Evolutionary conservation across 805 yeast genomes (phyloP).

Genomic region (Brettanomyces sp.): DNA sequence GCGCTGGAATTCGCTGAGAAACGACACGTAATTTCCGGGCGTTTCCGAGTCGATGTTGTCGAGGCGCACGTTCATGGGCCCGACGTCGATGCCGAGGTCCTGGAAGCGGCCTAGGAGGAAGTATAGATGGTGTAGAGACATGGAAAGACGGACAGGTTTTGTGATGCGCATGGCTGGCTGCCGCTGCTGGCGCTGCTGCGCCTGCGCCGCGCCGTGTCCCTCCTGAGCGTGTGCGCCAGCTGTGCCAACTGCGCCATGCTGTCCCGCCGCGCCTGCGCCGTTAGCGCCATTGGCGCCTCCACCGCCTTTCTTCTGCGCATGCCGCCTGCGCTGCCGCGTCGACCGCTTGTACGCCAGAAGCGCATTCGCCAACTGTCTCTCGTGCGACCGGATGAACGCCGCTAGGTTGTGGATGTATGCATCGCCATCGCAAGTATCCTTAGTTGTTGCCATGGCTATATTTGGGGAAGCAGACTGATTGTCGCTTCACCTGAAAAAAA

Average conservation of each 20-base stretch:
- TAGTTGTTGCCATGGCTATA: conserved; percentile 7
- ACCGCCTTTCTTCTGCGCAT: conserved; percentile 2
- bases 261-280: not conserved
- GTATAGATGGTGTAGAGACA: conserved; percentile 57
- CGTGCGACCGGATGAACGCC: conserved; percentile 44
- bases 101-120: conserved; percentile 50
- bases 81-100: conserved; percentile 39
- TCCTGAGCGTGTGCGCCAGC: too few relatives aligned
- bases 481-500: too few relatives aligned
- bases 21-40: conserved; percentile 43
- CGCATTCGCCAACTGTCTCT: conserved; percentile 51
- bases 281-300: not conserved
- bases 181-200: not conserved
- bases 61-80: conserved; percentile 52
- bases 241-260: too few relatives aligned
- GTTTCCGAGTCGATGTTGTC: conserved; percentile 47
- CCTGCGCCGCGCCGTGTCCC: too few relatives aligned
- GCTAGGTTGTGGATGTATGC: conserved; percentile 46
- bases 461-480: too few relatives aligned
- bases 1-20: conserved; percentile 44
- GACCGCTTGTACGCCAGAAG: conserved; percentile 33
- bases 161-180: not conserved
- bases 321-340: conserved; percentile 8
- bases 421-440: conserved; percentile 42
- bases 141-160: conserved; percentile 47